phyloP scores from a whole-genome alignment of 2,329 filamentous ascomycete species.

The Beauveria sp. region DNA sequence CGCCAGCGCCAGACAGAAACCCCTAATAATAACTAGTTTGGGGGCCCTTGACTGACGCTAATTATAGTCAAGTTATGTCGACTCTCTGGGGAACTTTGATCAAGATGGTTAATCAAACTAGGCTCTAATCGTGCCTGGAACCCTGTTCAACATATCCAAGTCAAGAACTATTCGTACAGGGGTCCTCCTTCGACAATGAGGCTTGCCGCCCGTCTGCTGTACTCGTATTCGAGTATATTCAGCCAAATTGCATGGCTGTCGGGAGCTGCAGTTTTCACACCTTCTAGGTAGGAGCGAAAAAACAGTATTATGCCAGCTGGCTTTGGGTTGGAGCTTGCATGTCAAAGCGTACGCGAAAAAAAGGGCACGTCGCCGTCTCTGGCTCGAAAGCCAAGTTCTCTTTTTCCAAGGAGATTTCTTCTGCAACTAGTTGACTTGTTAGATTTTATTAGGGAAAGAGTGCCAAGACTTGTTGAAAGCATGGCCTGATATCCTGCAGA shows the following conservation, averaged over 20 bases:
- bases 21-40: too few species aligned
- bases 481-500: background rate
- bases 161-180: background rate
- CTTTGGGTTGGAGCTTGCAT: background rate
- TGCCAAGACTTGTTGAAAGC: background rate
- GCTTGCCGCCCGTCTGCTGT: background rate
- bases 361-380: background rate
- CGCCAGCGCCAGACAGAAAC: too few species aligned
- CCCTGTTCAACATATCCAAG: too few species aligned
- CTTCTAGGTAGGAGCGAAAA: background rate
- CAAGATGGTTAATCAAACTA: too few species aligned
- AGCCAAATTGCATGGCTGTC: background rate
- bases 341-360: background rate
- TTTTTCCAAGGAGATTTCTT: too few species aligned
- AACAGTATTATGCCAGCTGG: background rate
- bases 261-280: background rate
- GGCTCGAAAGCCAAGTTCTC: background rate
- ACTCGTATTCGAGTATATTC: background rate
- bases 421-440: too few species aligned
- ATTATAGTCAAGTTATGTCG: too few species aligned
- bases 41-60: too few species aligned
- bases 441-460: background rate
- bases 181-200: background rate
- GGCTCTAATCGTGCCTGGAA: too few species aligned
- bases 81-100: too few species aligned